Conservation (phyloP, 78 protist species). For the Dictyostelium intermedium region DNA sequence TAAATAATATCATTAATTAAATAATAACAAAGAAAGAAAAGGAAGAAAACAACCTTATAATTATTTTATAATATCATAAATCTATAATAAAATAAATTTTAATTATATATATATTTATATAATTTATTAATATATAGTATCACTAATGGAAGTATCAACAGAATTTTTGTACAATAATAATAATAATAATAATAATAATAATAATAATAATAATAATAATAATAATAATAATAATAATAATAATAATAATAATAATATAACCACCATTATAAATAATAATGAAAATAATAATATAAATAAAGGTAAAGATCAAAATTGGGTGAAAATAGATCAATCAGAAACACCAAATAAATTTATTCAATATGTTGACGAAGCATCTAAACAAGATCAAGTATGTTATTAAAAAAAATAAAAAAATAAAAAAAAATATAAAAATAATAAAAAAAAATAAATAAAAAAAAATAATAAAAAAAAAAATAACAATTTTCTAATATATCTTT, state of each 20-base stretch:
- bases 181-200: background rate
- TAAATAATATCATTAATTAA: background rate
- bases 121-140: background rate
- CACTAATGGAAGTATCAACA: constrained; percentile 13
- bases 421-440: no score
- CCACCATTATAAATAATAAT: background rate
- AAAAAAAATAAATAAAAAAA: background rate
- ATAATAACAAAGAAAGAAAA: no score
- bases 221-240: background rate
- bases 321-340: constrained; percentile 41
- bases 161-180: background rate
- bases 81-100: background rate
- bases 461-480: no score
- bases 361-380: constrained; percentile 66
- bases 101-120: background rate
- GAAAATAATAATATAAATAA: background rate
- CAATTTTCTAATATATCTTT: background rate
- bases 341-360: constrained; percentile 59
- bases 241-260: background rate
- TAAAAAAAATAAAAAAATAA: no score
- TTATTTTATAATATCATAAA: background rate
- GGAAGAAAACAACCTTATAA: background rate
- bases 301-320: constrained; percentile 22
- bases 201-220: background rate
- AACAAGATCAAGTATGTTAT: constrained; percentile 55